These are phyloP conservation scores for Bathelium albidoporum DNA, from an alignment of 495 filamentous ascomycete species.

Conservation along the genomic window DNA sequence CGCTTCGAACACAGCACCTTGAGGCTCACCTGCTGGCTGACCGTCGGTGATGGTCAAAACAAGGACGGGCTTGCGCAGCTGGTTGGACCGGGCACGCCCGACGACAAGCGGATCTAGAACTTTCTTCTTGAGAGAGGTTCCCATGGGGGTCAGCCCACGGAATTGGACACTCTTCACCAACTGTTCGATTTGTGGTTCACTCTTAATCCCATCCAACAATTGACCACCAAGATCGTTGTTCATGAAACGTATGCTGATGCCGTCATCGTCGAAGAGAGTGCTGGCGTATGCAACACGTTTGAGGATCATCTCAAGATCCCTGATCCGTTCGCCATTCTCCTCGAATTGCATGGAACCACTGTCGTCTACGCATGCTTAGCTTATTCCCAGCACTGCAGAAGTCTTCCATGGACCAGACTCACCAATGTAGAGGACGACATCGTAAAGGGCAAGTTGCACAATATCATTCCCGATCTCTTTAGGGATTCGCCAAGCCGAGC, in stretches of 20 bases:
- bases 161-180: conserved; percentile 51
- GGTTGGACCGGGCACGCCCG: conserved; percentile 36
- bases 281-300: conserved; percentile 52
- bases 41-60: conserved; percentile 66
- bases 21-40: conserved; percentile 47
- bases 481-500: conserved; percentile 45
- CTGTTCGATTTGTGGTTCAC: conserved; percentile 46
- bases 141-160: conserved; percentile 58
- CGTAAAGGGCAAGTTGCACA: conserved; percentile 56
- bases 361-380: conserved; percentile 40
- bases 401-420: not conserved
- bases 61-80: conserved; percentile 53
- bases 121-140: conserved; percentile 50
- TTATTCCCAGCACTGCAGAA: not conserved
- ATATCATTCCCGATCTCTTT: conserved; percentile 57
- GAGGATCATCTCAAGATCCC: conserved; percentile 54
- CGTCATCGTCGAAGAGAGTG: conserved; percentile 60
- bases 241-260: conserved; percentile 63
- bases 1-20: conserved; percentile 39
- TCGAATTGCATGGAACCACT: conserved; percentile 63
- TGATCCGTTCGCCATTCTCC: conserved; percentile 54
- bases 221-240: conserved; percentile 31
- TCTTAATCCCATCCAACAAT: conserved; percentile 44
- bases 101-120: conserved; percentile 53
- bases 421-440: conserved; percentile 56